Evolutionary conservation across 176 grass and related monocot genomes (phyloP).

Genomic region (Zea luxurians): DNA sequence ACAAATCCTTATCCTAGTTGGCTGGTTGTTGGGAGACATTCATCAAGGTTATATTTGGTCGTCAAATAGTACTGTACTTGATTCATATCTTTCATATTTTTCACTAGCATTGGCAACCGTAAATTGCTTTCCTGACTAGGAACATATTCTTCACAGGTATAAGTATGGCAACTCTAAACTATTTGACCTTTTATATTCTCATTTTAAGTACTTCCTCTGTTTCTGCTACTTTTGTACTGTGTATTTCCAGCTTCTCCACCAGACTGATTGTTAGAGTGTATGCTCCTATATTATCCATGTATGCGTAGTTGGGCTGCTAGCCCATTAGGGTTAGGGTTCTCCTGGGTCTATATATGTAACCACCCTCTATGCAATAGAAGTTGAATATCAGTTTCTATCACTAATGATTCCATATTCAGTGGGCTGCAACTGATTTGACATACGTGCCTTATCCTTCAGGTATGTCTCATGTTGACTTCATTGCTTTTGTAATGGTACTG

Average conservation of each 20-base stretch:
- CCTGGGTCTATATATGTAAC: too few relatives aligned
- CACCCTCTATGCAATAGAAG: too few relatives aligned
- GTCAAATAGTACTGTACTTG: constrained; percentile 22
- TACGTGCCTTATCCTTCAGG: background rate
- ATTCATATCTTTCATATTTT: background rate
- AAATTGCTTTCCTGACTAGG: background rate
- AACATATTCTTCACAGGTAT: background rate
- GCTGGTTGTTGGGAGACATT: background rate
- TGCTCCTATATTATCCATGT: too few relatives aligned
- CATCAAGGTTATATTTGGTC: constrained; percentile 1
- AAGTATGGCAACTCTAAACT: background rate
- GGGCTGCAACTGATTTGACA: background rate
- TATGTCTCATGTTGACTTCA: background rate
- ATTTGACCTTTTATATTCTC: constrained; percentile 9
- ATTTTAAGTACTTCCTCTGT: background rate
- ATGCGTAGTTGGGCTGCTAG: too few relatives aligned
- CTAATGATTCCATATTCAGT: background rate
- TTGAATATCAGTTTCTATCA: too few relatives aligned
- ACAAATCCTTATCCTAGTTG: background rate
- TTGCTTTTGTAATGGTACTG: background rate
- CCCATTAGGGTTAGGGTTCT: too few relatives aligned
- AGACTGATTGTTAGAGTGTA: too few relatives aligned
- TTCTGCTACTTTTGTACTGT: constrained; percentile 2
- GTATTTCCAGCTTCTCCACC: background rate
- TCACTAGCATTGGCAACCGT: background rate